Percentiles rank a stretch among this genome's conserved stretches.
These are phyloP conservation scores for Parathielavia appendiculata DNA, from an alignment of 495 filamentous ascomycete genomes.

Conservation along the genomic window DNA sequence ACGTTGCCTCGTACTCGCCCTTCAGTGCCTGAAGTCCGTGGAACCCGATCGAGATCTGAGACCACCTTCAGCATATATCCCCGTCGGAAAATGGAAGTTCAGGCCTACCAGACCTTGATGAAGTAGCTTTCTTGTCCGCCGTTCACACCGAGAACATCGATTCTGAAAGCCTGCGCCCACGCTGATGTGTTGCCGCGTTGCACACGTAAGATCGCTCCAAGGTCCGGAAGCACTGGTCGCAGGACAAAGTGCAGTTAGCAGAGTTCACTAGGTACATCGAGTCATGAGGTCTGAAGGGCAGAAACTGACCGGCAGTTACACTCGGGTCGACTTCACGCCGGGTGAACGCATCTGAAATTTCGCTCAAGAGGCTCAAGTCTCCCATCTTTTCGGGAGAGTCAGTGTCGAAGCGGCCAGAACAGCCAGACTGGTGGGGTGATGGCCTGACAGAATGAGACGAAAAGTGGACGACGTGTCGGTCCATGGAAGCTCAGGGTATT, in stretches of 20 bases:
- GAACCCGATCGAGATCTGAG: constrained; percentile 20
- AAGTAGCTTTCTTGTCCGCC: constrained; percentile 29
- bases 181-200: constrained; percentile 20
- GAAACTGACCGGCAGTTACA: not conserved
- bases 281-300: not conserved
- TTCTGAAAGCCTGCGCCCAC: constrained; percentile 26
- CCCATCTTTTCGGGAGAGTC: not conserved
- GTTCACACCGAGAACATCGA: constrained; percentile 20
- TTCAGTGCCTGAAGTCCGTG: constrained; percentile 26
- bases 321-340: not conserved
- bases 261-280: not conserved
- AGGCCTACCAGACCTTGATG: constrained; percentile 22
- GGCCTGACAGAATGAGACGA: too few species aligned
- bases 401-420: too few species aligned
- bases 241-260: too few species aligned
- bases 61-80: not conserved
- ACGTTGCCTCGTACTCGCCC: constrained; percentile 29
- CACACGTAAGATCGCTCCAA: constrained; percentile 18
- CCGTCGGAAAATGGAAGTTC: not conserved
- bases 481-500: too few species aligned
- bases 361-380: not conserved
- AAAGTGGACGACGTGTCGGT: too few species aligned
- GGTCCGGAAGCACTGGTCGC: constrained; percentile 22
- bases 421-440: too few species aligned
- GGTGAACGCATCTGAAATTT: not conserved